Evolutionary conservation across 345 rosid species (phyloP).

Genomic region (Corchorus olitorius): DNA sequence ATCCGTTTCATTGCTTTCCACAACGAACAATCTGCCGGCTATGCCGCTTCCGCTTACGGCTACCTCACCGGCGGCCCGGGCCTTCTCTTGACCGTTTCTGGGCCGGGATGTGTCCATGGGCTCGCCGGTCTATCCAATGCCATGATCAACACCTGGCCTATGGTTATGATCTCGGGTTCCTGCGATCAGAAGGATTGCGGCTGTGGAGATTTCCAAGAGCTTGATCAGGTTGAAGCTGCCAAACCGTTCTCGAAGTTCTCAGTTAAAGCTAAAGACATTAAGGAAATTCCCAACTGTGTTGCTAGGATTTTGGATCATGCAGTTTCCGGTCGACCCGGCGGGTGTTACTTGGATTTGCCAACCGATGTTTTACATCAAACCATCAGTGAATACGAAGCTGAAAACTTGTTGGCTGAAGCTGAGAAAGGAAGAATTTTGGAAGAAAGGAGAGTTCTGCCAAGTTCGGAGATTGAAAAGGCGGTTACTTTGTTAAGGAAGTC

Average conservation of each 20-base stretch:
- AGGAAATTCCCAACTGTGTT: slow-evolving; percentile 75
- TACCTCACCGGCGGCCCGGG: slow-evolving; percentile 89
- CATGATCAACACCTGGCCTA: slow-evolving; percentile 86
- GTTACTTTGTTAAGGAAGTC: slow-evolving; percentile 66
- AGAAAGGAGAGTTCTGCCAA: slow-evolving; percentile 17
- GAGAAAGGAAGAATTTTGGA: slow-evolving; percentile 24
- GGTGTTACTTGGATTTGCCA: slow-evolving; percentile 90
- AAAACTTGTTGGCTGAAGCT: slow-evolving; percentile 44
- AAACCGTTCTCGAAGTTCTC: slow-evolving; percentile 76
- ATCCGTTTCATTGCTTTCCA: slow-evolving; percentile 93
- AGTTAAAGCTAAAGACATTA: slow-evolving; percentile 59
- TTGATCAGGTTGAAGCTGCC: slow-evolving; percentile 87
- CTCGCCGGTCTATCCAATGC: slow-evolving; percentile 92
- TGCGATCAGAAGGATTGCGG: slow-evolving; percentile 82
- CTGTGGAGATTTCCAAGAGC: slow-evolving; percentile 93
- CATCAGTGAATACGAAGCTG: slow-evolving; percentile 67
- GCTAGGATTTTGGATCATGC: slow-evolving; percentile 72
- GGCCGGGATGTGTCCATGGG: slow-evolving; percentile 97
- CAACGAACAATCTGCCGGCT: slow-evolving; percentile 98
- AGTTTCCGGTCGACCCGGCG: slow-evolving; percentile 75
- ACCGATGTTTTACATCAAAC: slow-evolving; percentile 85
- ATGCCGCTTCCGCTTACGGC: slow-evolving; percentile 96
- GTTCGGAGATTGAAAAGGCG: slow-evolving; percentile 62
- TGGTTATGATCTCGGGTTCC: slow-evolving; percentile 95
- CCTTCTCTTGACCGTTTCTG: slow-evolving; percentile 85